phyloP scores from a whole-genome alignment of 2,329 filamentous ascomycete species.

The Ophioceras dolichostomum region DNA sequence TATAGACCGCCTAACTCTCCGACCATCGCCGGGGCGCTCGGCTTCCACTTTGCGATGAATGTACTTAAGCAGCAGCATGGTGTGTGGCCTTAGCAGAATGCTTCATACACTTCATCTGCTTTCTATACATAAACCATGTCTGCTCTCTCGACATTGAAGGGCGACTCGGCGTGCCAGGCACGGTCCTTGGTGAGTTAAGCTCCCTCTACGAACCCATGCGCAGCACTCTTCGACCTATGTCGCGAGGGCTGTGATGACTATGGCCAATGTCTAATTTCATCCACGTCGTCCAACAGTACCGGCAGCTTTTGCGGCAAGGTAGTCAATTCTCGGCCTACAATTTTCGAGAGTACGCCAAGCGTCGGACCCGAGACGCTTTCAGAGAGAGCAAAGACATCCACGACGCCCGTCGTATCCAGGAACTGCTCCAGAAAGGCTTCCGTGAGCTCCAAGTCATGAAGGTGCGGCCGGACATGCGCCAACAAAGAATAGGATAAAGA shows the following conservation, averaged over 20 bases:
- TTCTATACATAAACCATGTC: constrained; percentile 5
- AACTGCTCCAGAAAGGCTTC: constrained; percentile 77
- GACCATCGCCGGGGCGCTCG: background rate
- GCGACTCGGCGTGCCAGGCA: constrained; percentile 44
- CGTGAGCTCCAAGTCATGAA: constrained; percentile 83
- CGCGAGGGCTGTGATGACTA: background rate
- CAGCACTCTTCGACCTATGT: background rate
- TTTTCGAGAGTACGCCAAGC: constrained; percentile 91
- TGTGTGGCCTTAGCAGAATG: no score
- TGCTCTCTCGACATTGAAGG: constrained; percentile 25
- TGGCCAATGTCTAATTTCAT: background rate
- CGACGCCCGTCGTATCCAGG: constrained; percentile 69
- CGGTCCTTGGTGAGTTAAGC: constrained; percentile 37
- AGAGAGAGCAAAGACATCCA: constrained; percentile 62
- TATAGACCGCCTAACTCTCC: background rate
- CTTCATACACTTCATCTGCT: background rate
- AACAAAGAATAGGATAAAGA: background rate
- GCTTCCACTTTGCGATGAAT: no score
- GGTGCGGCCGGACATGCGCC: constrained; percentile 37
- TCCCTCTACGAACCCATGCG: constrained; percentile 2
- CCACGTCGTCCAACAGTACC: constrained; percentile 49
- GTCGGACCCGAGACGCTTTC: constrained; percentile 84
- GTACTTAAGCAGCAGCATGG: no score
- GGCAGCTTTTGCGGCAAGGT: constrained; percentile 77
- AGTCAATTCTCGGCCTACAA: constrained; percentile 89